Evolutionary conservation across 2,329 filamentous ascomycete species (phyloP), one percentile per base, ranked within the genome.

Genomic region (Monosporascus sp.): DNA sequence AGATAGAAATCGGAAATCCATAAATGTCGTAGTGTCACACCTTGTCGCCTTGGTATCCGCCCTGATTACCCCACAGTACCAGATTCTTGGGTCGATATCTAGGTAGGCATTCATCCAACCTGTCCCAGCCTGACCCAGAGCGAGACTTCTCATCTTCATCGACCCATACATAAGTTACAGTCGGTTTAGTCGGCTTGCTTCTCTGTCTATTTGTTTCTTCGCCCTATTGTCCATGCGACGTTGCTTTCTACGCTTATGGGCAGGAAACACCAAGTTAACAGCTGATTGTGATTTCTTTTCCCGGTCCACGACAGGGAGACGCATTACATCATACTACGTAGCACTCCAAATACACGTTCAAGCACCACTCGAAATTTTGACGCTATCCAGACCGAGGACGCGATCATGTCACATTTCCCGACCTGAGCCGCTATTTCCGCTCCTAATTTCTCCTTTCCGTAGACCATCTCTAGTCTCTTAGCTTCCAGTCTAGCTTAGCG

Each of bases 361-460:
- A 20, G 7, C 43, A n/a, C 5, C 22, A 17, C 43, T 24, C 43
- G 24, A 7, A 6, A 46, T 7, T 26, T n/a, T 46, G 22, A 46
- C 43, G 43, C 31, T 46, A 46, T 17, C 31, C 43, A n/a, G 20
- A 26, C n/a, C 17, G 17, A 26, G 26, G 8, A 52, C 56, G 59
- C 58, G 58, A 61, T 50, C 55, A 61, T 61, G 59, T 58, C 55
- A 58, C 43, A 61, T 55, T 61, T 61, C 52, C 59, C 58, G 49
- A 61, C 59, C 20, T 61, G 54, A 60, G 17, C 17, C 9, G 17
- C 43, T 15, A 26, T 20, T 17, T 18, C 37, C 41, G 49, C 40
- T 22, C 17, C 35, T 18, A 41, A 35, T 52, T 54, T 20, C 47
- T 50, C 24, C 41, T 17, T n/a, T 37, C 5, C 24, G 40, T 14